Evolutionary conservation across 2,329 filamentous ascomycete genomes (phyloP), one percentile per base, ranked within the genome.

Genomic region (Alternaria triticimaculans): DNA sequence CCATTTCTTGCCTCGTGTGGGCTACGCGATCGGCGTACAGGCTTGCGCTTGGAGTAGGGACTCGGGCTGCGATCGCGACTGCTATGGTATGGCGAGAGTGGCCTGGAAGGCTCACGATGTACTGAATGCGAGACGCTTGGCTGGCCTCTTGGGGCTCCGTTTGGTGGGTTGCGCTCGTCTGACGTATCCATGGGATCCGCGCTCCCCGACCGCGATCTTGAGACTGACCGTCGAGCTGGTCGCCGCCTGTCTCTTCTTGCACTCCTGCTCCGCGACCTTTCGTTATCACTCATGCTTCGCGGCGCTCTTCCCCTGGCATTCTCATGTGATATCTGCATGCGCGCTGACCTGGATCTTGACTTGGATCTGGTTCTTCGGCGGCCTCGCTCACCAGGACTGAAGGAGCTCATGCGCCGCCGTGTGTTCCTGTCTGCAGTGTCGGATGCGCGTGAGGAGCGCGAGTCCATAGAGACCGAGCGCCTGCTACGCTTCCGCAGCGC

Each of bases 321-420:
- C 14, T 72, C 73, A 7, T 71, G 66, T 11, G 70, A 70, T 23
- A 60, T 64, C 28, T 75, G 73, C 72, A 75, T 73, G 58, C 64
- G 67, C 26, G 61, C 64, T 28, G 68, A 71, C 54, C 64, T 69
- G 1, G 77, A 77, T 9, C 66, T 69, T 4, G 77, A 78, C 9
- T 63, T 49, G 14, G 76, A 78, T 59, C 76, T 70, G 20, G 71
- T 73, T 44, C 75, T 70, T 21, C 72, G 71, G 2, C 78, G 71
- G 4, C 78, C 78, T 37, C 78, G 72, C 58, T 76, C 66, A 41
- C 62, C 73, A 9, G 78, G 78, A 60, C 78, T 80, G 65, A 78
- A 79, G 6, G 78, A 80, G 66, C 76, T 79, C 69, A 76, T 67
- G 55, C 78, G 76, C 57, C 77, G 69, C 53, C 77, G 69, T 20